A percentile compares a stretch with the other conserved stretches of the same genome.
These are phyloP conservation scores for Aquilaria yunnanensis DNA, from an alignment of 345 rosid species.

Conservation along the genomic window DNA sequence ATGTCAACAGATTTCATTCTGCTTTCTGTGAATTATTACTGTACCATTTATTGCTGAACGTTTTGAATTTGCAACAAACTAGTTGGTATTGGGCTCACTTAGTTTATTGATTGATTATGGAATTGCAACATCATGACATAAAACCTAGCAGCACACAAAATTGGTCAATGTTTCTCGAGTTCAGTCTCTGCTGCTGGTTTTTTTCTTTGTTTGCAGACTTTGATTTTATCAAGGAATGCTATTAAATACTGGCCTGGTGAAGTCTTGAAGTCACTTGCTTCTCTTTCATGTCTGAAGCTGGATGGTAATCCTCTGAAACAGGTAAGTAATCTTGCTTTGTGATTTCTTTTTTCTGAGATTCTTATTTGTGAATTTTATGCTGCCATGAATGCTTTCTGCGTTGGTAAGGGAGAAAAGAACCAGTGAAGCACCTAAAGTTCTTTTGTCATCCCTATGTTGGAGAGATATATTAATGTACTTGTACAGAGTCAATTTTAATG, in stretches of 20 bases:
- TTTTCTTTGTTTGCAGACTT: slow-evolving; percentile 45
- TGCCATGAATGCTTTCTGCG: background rate
- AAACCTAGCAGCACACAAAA: background rate
- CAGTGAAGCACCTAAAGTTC: no score
- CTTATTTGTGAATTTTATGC: background rate
- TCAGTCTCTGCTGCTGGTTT: background rate
- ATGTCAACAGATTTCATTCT: no score
- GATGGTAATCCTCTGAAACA: slow-evolving; percentile 68
- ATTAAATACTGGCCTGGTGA: slow-evolving; percentile 76
- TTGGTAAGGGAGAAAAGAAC: no score
- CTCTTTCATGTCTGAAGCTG: slow-evolving; percentile 71
- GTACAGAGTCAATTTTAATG: background rate
- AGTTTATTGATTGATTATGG: no score
- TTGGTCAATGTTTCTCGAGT: background rate
- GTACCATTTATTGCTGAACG: no score
- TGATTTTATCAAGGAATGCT: slow-evolving; percentile 74
- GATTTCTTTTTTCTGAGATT: background rate
- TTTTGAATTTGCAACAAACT: no score
- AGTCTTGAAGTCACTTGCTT: slow-evolving; percentile 55
- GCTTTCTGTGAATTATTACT: no score
- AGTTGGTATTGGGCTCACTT: no score
- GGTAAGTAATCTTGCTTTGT: slow-evolving; percentile 34
- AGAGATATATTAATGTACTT: background rate
- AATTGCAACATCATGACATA: no score
- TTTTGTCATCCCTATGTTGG: no score